phyloP scores from a whole-genome alignment of 495 filamentous ascomycete species.

The Podospora pseudocomata region DNA sequence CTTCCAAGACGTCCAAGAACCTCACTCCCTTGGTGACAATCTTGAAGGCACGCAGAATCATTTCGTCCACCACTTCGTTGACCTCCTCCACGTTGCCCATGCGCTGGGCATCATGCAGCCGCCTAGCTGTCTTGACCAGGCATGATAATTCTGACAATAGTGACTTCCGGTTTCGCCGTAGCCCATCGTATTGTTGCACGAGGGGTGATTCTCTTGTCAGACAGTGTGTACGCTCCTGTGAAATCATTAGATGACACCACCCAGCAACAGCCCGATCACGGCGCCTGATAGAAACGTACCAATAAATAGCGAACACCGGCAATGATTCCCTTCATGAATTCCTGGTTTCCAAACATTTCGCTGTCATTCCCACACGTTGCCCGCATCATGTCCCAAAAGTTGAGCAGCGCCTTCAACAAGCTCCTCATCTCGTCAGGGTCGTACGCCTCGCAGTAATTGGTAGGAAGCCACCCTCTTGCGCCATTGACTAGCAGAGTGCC shows the following conservation, averaged over 20 bases:
- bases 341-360: slow-evolving; percentile 76
- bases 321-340: slow-evolving; percentile 87
- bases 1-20: slow-evolving; percentile 87
- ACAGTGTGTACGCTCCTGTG: slow-evolving; percentile 81
- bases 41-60: slow-evolving; percentile 89
- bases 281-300: slow-evolving; percentile 50
- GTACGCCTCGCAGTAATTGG: slow-evolving; percentile 96
- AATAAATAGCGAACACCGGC: slow-evolving; percentile 87
- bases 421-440: slow-evolving; percentile 80
- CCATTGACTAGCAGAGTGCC: slow-evolving; percentile 89
- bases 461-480: slow-evolving; percentile 92
- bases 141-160: slow-evolving; percentile 84
- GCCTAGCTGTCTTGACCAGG: slow-evolving; percentile 82
- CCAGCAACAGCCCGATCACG: neutral
- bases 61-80: slow-evolving; percentile 80
- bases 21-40: slow-evolving; percentile 86
- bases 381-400: slow-evolving; percentile 88
- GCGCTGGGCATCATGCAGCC: slow-evolving; percentile 63
- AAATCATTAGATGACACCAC: slow-evolving; percentile 18
- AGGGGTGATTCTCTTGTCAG: slow-evolving; percentile 74
- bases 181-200: slow-evolving; percentile 67
- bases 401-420: slow-evolving; percentile 79
- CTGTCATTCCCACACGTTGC: slow-evolving; percentile 59
- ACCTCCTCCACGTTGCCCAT: slow-evolving; percentile 51
- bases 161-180: slow-evolving; percentile 79